Evolutionary conservation across 441 rosid species (phyloP).

Genomic region (Gossypium lobatum): DNA sequence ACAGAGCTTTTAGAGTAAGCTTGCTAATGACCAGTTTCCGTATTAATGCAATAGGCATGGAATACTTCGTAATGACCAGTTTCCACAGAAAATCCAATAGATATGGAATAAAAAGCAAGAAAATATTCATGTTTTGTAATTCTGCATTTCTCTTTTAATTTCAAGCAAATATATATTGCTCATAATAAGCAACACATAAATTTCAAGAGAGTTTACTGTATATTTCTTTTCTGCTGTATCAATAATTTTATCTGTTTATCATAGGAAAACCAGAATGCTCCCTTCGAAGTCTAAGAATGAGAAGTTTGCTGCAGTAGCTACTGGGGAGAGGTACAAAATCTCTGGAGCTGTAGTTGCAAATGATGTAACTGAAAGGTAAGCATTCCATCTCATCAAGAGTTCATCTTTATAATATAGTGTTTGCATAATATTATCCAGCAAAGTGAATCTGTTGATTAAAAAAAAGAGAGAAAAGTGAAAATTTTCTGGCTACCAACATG

Average conservation of each 20-base stretch:
- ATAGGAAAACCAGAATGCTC: slow-evolving; percentile 37
- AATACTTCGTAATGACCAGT: neutral
- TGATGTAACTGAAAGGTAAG: slow-evolving; percentile 40
- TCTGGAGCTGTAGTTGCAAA: slow-evolving; percentile 16
- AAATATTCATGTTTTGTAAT: neutral
- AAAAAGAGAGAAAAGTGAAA: neutral
- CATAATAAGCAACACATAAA: slow-evolving; percentile 7
- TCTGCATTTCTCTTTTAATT: neutral
- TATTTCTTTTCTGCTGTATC: slow-evolving; percentile 3
- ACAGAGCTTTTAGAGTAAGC: neutral
- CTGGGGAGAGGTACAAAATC: slow-evolving; percentile 15
- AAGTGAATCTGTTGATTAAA: neutral
- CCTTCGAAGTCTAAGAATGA: slow-evolving; percentile 20
- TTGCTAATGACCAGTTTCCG: neutral
- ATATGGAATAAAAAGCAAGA: neutral
- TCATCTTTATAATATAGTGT: neutral
- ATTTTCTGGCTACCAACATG: neutral
- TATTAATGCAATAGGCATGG: neutral
- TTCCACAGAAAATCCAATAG: neutral
- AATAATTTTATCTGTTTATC: slow-evolving; percentile 7
- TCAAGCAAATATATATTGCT: neutral
- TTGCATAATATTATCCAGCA: slow-evolving; percentile 1
- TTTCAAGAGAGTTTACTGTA: neutral
- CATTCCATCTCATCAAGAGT: neutral
- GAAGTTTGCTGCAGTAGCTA: slow-evolving; percentile 18